phyloP scores from a whole-genome alignment of 140 eudicot genomes.

The Oenanthe javanica region DNA sequence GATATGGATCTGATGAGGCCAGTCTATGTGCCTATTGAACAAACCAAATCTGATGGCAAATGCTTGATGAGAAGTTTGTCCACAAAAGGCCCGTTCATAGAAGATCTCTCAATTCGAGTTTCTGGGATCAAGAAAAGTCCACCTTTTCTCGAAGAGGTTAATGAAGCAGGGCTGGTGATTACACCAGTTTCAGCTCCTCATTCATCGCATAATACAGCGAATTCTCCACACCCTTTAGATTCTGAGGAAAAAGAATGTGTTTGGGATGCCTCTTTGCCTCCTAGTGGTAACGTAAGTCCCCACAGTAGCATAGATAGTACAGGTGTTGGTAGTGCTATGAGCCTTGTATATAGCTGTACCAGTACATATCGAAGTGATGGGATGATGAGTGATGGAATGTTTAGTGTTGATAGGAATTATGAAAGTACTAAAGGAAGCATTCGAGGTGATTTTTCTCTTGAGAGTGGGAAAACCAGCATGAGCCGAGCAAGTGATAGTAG shows the following conservation, averaged over 20 bases:
- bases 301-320: constrained; percentile 74
- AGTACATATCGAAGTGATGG: constrained; percentile 58
- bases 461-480: constrained; percentile 72
- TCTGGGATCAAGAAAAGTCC: constrained; percentile 49
- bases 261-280: constrained; percentile 95
- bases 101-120: constrained; percentile 57
- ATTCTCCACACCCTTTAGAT: constrained; percentile 35
- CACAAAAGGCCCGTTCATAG: constrained; percentile 61
- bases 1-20: constrained; percentile 74
- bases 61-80: constrained; percentile 48
- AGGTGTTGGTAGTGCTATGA: constrained; percentile 54
- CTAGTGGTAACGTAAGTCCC: constrained; percentile 94
- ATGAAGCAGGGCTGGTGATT: constrained; percentile 21
- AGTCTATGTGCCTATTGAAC: constrained; percentile 63
- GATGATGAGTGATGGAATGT: constrained; percentile 63
- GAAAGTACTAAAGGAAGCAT: constrained; percentile 57
- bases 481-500: constrained; percentile 92
- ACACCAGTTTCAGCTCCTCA: constrained; percentile 44
- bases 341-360: constrained; percentile 46
- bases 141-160: constrained; percentile 32
- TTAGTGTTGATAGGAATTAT: constrained; percentile 49
- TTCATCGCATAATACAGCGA: constrained; percentile 46
- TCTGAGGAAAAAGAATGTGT: constrained; percentile 74
- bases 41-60: constrained; percentile 38
- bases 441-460: constrained; percentile 54